phyloP scores from a whole-genome alignment of 805 yeast species.

The Hanseniaspora valbyensis region DNA sequence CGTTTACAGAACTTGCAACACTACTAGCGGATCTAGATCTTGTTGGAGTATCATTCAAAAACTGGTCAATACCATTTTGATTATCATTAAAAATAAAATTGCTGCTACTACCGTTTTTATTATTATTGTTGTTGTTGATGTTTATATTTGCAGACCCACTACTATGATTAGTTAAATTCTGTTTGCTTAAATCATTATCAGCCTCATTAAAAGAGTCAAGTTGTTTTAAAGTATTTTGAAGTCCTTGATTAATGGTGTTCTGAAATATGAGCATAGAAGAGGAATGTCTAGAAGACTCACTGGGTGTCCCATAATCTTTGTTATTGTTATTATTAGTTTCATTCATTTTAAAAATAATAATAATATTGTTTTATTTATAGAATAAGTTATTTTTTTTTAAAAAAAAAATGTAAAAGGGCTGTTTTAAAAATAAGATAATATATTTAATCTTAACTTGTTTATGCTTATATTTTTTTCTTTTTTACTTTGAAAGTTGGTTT shows the following conservation, averaged over 20 bases:
- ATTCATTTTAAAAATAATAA: no score
- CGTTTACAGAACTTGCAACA: conserved; percentile 12
- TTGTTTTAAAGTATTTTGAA: conserved; percentile 4
- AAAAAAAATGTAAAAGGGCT: no score
- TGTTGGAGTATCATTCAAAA: not conserved
- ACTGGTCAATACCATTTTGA: not conserved
- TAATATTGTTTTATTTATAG: no score
- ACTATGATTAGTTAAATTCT: not conserved
- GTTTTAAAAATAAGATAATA: no score
- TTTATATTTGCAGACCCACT: no score
- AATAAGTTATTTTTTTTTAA: no score
- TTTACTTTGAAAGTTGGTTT: no score
- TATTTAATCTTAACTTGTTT: no score
- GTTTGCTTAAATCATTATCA: not conserved
- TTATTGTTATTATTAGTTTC: not conserved
- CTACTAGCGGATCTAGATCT: conserved; percentile 10
- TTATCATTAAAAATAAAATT: no score
- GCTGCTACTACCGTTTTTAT: no score
- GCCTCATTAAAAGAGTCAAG: not conserved
- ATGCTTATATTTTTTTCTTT: no score
- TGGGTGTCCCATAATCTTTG: conserved; percentile 21
- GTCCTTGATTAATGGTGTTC: conserved; percentile 7
- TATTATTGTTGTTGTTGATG: not conserved
- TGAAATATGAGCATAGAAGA: conserved; percentile 7
- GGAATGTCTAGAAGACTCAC: conserved; percentile 20